Evolutionary conservation across 176 grass and related monocot genomes (phyloP), one percentile per base, ranked within the genome.

Genomic region (Zea luxurians): DNA sequence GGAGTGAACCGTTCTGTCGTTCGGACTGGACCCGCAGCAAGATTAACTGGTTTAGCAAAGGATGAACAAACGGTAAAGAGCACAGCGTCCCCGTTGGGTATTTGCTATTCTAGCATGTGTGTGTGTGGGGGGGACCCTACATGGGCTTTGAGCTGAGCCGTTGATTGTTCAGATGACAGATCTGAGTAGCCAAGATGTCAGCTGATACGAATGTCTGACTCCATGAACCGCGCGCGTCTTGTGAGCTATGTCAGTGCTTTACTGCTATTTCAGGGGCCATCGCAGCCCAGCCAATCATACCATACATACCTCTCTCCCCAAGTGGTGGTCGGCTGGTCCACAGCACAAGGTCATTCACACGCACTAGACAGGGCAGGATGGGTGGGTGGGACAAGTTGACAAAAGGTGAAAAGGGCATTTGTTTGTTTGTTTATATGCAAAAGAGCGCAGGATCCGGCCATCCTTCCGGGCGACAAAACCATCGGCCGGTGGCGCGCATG

Each of bases 401-500:
- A 52, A 73, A 73, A 37, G 70, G 0, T 1, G 36, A 18, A 73
- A 73, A 37, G 70, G 0, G 4, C 49, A 18, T 77, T 48, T 64
- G 13, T 77, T 27, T 27, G 27, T 77, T 59, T 44, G 4, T 75
- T 44, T 35, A 37, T n/a, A 21, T 2, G 9, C 15, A 40, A 15
- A 42, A 69, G 13, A 48, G 18, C 36, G 77, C 52, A 68, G 43
- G 70, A 65, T 82, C 64, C 73, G 27, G 27, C 27, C 27, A 27
- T 27, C 27, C 27, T 27, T 27, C 27, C 27, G 48, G 41, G 41
- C 17, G 79, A 82, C 59, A 87, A 78, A 34, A 11, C 20, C 13
- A 16, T 52, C 0, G 20, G 17, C 27, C 13, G 10, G 74, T 76
- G 74, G 60, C 34, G 60, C 42, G 43, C 75, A 50, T 66, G 66